Evolutionary conservation across 257 asterid genomes (phyloP).

Genomic region (Solanum medicagineum): DNA sequence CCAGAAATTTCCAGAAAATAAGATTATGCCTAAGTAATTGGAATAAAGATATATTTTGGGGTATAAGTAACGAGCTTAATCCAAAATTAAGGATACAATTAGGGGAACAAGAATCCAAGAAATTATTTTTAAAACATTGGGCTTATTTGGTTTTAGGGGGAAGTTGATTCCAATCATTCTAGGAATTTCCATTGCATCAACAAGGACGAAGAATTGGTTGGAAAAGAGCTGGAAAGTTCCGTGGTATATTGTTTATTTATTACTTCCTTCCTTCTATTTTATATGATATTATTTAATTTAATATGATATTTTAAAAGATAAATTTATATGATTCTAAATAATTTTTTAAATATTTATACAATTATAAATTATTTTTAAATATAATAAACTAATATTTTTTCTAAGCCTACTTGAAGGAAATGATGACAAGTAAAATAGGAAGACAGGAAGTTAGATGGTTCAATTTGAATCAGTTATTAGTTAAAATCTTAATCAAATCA

Average conservation of each 20-base stretch:
- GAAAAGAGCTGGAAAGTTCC: slow-evolving; percentile 16
- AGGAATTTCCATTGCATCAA: slow-evolving; percentile 1
- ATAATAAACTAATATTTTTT: too few relatives aligned
- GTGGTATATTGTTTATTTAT: neutral
- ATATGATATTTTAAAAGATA: too few relatives aligned
- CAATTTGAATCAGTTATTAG: too few relatives aligned
- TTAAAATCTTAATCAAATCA: too few relatives aligned
- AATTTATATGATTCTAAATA: too few relatives aligned
- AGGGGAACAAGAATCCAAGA: neutral
- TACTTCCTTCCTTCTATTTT: too few relatives aligned
- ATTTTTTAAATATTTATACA: too few relatives aligned
- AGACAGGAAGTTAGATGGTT: too few relatives aligned
- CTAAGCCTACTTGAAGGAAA: too few relatives aligned
- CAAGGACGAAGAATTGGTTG: neutral
- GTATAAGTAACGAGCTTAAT: neutral
- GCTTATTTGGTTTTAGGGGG: neutral
- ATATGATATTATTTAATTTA: too few relatives aligned
- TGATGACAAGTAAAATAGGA: too few relatives aligned
- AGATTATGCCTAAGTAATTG: neutral
- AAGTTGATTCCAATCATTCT: neutral
- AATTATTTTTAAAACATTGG: neutral
- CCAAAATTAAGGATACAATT: neutral
- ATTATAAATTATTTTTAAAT: too few relatives aligned
- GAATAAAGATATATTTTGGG: neutral
- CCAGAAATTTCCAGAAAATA: neutral